These are phyloP conservation scores for Grifola frondosa DNA, from an alignment of 1,284 basidiomycete genomes.

Conservation along the genomic window DNA sequence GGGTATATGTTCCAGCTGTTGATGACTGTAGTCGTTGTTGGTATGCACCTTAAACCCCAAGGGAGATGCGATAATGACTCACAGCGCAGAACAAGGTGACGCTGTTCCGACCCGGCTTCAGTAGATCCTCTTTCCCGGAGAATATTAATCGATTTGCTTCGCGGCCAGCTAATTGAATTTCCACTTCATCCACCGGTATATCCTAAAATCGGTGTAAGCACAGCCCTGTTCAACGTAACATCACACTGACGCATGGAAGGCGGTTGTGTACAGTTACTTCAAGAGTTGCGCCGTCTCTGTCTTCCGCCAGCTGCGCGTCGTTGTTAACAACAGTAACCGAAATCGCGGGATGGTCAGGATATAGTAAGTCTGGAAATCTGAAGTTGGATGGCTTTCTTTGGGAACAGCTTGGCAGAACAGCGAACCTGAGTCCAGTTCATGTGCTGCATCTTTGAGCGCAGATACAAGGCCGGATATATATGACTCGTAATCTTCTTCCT, in stretches of 20 bases:
- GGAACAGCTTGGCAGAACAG: background rate
- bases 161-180: conserved; percentile 51
- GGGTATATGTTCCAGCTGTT: conserved; percentile 57
- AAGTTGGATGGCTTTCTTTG: too few relatives aligned
- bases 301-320: conserved; percentile 48
- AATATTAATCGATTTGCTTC: conserved; percentile 59
- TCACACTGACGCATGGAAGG: conserved; percentile 67
- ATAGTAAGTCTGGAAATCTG: conserved; percentile 51
- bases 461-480: conserved; percentile 57
- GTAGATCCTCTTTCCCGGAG: conserved; percentile 32
- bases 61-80: conserved; percentile 25
- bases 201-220: conserved; percentile 35
- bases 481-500: conserved; percentile 46
- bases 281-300: conserved; percentile 65
- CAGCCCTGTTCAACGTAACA: background rate
- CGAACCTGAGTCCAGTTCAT: conserved; percentile 57
- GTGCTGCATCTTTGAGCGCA: conserved; percentile 48
- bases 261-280: conserved; percentile 58
- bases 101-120: conserved; percentile 55
- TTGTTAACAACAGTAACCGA: conserved; percentile 44
- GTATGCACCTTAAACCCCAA: conserved; percentile 2
- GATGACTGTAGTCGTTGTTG: conserved; percentile 49
- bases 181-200: conserved; percentile 51
- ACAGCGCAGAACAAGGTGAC: conserved; percentile 70
- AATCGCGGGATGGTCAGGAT: conserved; percentile 68